Conservation (phyloP, 2,329 filamentous ascomycete species). For the Talaromyces piceae region DNA sequence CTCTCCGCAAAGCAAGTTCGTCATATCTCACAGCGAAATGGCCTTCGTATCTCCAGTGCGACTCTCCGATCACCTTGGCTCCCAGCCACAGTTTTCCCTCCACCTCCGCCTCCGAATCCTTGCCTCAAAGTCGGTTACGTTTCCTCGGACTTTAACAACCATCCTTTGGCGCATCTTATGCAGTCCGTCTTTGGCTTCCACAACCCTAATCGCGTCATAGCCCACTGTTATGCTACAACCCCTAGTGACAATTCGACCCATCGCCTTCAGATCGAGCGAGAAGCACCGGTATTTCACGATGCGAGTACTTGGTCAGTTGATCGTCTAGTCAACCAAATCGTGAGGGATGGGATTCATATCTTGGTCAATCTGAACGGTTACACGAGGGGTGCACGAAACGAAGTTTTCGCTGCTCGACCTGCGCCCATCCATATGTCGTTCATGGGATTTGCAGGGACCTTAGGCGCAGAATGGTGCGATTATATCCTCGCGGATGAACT, state of each 20-base stretch:
- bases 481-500: slow-evolving; percentile 88
- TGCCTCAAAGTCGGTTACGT: slow-evolving; percentile 91
- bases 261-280: slow-evolving; percentile 83
- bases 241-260: slow-evolving; percentile 82
- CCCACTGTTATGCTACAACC: slow-evolving; percentile 94
- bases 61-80: slow-evolving; percentile 85
- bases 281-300: slow-evolving; percentile 86
- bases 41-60: slow-evolving; percentile 82
- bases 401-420: slow-evolving; percentile 90
- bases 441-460: slow-evolving; percentile 95
- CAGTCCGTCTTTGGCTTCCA: slow-evolving; percentile 97
- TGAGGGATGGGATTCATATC: slow-evolving; percentile 83
- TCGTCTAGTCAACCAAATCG: slow-evolving; percentile 75
- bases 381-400: slow-evolving; percentile 90
- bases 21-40: slow-evolving; percentile 90
- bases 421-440: slow-evolving; percentile 99
- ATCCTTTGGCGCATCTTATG: slow-evolving; percentile 94
- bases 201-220: slow-evolving; percentile 62
- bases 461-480: slow-evolving; percentile 97
- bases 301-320: slow-evolving; percentile 82
- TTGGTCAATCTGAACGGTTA: slow-evolving; percentile 98
- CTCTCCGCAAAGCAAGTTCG: slow-evolving; percentile 86
- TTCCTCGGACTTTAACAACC: slow-evolving; percentile 98
- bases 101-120: slow-evolving; percentile 72
- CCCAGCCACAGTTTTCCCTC: slow-evolving; percentile 69